Evolutionary conservation across 306 rosid genomes (phyloP).

Genomic region (Cucurbita argyrosperma): DNA sequence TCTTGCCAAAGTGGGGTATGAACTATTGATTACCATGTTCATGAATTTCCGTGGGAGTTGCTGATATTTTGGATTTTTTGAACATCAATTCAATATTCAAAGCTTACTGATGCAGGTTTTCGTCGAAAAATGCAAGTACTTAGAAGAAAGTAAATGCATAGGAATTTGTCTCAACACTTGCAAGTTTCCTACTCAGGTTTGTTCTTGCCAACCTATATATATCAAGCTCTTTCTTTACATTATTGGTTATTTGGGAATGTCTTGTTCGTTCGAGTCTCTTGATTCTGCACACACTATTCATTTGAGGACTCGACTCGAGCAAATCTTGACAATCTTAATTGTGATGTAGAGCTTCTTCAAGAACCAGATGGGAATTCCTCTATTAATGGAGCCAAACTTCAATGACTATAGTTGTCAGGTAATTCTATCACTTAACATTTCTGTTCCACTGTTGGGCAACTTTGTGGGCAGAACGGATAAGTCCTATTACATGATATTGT

Average conservation of each 20-base stretch:
- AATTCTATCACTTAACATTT: slow-evolving; percentile 4
- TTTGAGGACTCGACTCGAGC: neutral
- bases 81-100: neutral
- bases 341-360: slow-evolving; percentile 54
- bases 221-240: neutral
- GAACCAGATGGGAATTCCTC: slow-evolving; percentile 84
- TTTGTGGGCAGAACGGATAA: neutral
- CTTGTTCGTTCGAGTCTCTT: neutral
- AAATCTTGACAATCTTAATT: slow-evolving; percentile 4
- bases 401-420: slow-evolving; percentile 83
- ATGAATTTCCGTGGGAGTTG: neutral
- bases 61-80: neutral
- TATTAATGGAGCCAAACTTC: slow-evolving; percentile 85
- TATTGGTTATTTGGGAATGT: neutral
- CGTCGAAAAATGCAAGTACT: slow-evolving; percentile 83
- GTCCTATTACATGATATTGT: neutral
- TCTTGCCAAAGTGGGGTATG: slow-evolving; percentile 69
- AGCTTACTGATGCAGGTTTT: slow-evolving; percentile 41
- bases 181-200: slow-evolving; percentile 89
- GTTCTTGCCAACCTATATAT: slow-evolving; percentile 5
- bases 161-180: slow-evolving; percentile 79
- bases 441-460: neutral
- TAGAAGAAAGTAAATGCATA: slow-evolving; percentile 83
- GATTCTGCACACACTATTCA: neutral
- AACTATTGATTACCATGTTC: neutral